Base-by-base conservation (phyloP, 305 asterid genomes). In the Solanum hybrid region DNA sequence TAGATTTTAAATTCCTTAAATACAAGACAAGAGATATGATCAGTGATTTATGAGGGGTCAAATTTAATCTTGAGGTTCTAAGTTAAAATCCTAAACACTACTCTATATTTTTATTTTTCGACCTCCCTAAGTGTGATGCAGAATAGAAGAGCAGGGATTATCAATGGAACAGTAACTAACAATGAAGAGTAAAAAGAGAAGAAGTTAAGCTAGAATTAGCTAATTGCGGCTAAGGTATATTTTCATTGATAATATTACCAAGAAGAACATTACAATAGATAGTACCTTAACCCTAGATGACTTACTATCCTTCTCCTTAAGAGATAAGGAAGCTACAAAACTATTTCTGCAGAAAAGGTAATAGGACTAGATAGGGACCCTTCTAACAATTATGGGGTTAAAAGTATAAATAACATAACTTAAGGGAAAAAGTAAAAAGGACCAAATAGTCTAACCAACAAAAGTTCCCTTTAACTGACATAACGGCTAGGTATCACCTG, bases 101-200 rank as follows among this genome's bases (percentile, higher is more conserved):
- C 7, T 45, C 64, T 45, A 19, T 60, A 19, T 60, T 60, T 60
- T 60, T 19, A 19, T 60, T 60, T 60, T 60, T 60, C 2, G 0
- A 60, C 26, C 71, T 22, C 10, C 10, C 26, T 19, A 60, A 60
- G 64, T 51, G 64, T 56, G 69, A 56, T 56, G 10, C 29, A n/a
- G 6, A n/a, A 9, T 66, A n/a, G 31, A 66, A 66, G 0, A n/a
- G 1, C 1, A 2, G 0, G 75, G 26, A 64, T 8, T 64, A 45
- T 8, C 75, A n/a, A 66, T n/a, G 29, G 13, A 66, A 66, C 14
- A n/a, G 0, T 66, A 4, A 10, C 29, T 66, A 66, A n/a, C 22
- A 66, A 4, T 66, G 29, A 4, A 4, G 24, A 24, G 2, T 10
- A 24, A 66, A 66, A n/a, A 4, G 1, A n/a, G 0, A 66, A n/a